Evolutionary conservation across 2,329 filamentous ascomycete genomes (phyloP).

Genomic region (Coleophoma eucalyptorum): DNA sequence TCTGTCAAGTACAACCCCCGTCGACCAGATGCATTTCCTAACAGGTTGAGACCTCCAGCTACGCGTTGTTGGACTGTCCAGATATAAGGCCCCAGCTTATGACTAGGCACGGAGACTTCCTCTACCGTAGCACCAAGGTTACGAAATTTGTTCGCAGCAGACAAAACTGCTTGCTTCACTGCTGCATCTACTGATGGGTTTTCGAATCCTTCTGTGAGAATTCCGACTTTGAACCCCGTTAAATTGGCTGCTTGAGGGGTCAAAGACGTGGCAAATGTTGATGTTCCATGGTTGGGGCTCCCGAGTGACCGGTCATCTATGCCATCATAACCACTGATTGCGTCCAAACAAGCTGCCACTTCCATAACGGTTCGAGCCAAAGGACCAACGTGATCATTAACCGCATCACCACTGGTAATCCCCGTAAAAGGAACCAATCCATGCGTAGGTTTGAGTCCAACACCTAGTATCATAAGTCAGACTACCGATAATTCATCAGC

Average conservation of each 20-base stretch:
- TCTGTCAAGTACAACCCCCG: no score
- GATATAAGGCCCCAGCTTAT: constrained; percentile 39
- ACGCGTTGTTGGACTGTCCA: constrained; percentile 33
- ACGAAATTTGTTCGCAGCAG: no score
- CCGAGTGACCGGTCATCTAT: constrained; percentile 27
- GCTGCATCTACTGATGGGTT: no score
- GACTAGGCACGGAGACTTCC: constrained; percentile 44
- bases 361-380: constrained; percentile 34
- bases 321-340: constrained; percentile 40
- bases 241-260: no score
- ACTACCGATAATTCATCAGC: no score
- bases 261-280: no score
- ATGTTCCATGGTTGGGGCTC: no score
- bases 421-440: constrained; percentile 4
- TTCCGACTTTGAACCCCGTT: no score
- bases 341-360: constrained; percentile 34
- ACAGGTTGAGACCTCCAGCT: no score
- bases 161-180: no score
- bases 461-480: neutral
- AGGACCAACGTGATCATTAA: constrained; percentile 45
- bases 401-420: constrained; percentile 41
- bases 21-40: no score
- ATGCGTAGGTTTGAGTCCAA: constrained; percentile 2
- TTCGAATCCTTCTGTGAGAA: no score
- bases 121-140: constrained; percentile 26